Percentiles rank a stretch among this genome's conserved stretches.
Evolutionary conservation across 1,139 yeast species (phyloP).

Genomic region (Blastobotrys illinoisensis): DNA sequence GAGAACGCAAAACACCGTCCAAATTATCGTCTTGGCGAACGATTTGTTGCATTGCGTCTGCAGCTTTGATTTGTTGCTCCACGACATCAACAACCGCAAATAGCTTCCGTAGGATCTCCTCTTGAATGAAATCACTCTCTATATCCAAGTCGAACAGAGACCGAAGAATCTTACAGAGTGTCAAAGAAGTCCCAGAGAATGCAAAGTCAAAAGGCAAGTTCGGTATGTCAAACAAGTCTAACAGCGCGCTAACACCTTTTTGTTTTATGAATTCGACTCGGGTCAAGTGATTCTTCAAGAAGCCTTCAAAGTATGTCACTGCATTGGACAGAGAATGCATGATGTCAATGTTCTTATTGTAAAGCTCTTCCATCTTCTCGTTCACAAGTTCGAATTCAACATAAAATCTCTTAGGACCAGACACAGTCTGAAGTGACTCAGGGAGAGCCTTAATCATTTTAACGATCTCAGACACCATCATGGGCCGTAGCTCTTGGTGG

Average conservation of each 20-base stretch:
- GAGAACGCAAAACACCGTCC: slow-evolving; percentile 16
- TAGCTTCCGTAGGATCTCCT: slow-evolving; percentile 13
- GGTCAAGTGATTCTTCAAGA: slow-evolving; percentile 31
- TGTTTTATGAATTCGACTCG: slow-evolving; percentile 31
- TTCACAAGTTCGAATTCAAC: slow-evolving; percentile 13
- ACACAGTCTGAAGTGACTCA: slow-evolving; percentile 14
- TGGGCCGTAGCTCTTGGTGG: slow-evolving; percentile 64
- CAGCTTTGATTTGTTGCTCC: slow-evolving; percentile 11
- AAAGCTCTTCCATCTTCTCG: background rate
- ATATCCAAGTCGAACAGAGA: slow-evolving; percentile 29
- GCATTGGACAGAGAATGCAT: slow-evolving; percentile 22
- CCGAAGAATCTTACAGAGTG: slow-evolving; percentile 24
- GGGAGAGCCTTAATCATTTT: slow-evolving; percentile 47
- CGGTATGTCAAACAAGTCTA: slow-evolving; percentile 25
- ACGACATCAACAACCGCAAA: slow-evolving; percentile 9
- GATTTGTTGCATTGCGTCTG: slow-evolving; percentile 7
- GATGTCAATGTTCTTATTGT: slow-evolving; percentile 12
- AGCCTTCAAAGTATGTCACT: slow-evolving; percentile 30
- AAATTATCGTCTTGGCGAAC: slow-evolving; percentile 12
- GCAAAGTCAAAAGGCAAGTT: slow-evolving; percentile 36
- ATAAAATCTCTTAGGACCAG: slow-evolving; percentile 14
- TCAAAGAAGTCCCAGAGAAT: slow-evolving; percentile 27
- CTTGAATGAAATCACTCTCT: slow-evolving; percentile 22
- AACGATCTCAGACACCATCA: slow-evolving; percentile 48
- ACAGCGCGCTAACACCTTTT: slow-evolving; percentile 26